Percentiles rank a stretch among this genome's conserved stretches.
phyloP scores from a whole-genome alignment of 306 rosid species.

The Casuarina equisetifolia region DNA sequence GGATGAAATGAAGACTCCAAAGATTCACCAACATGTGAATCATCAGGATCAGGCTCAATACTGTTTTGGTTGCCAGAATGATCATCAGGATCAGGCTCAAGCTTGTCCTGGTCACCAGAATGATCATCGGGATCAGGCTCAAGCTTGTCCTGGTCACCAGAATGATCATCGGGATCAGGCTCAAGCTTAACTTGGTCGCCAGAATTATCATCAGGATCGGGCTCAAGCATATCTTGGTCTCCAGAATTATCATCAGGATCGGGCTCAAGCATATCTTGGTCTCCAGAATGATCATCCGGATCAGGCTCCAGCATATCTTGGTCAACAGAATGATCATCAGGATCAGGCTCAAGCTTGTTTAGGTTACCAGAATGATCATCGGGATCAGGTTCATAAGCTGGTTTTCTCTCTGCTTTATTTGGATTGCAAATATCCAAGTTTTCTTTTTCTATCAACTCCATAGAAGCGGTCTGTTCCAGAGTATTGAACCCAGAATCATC shows the following conservation, averaged over 20 bases:
- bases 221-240: too few relatives aligned
- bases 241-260: too few relatives aligned
- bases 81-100: slow-evolving; percentile 65
- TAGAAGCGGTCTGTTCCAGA: slow-evolving; percentile 29
- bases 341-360: slow-evolving; percentile 56
- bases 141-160: slow-evolving; percentile 34
- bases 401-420: slow-evolving; percentile 24
- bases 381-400: slow-evolving; percentile 57
- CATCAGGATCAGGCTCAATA: slow-evolving; percentile 66
- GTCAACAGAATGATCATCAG: slow-evolving; percentile 36
- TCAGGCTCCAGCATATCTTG: too few relatives aligned
- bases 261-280: too few relatives aligned
- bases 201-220: too few relatives aligned
- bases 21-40: slow-evolving; percentile 35
- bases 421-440: slow-evolving; percentile 27
- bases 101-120: slow-evolving; percentile 31
- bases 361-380: slow-evolving; percentile 36
- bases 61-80: slow-evolving; percentile 29
- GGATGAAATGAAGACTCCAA: slow-evolving; percentile 26
- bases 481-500: slow-evolving; percentile 38
- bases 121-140: slow-evolving; percentile 63
- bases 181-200: too few relatives aligned
- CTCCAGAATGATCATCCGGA: too few relatives aligned
- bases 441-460: slow-evolving; percentile 30
- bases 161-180: slow-evolving; percentile 35